These are phyloP conservation scores for Ceratobasidium sp. DNA, from an alignment of 1,284 basidiomycete species.

Conservation along the genomic window DNA sequence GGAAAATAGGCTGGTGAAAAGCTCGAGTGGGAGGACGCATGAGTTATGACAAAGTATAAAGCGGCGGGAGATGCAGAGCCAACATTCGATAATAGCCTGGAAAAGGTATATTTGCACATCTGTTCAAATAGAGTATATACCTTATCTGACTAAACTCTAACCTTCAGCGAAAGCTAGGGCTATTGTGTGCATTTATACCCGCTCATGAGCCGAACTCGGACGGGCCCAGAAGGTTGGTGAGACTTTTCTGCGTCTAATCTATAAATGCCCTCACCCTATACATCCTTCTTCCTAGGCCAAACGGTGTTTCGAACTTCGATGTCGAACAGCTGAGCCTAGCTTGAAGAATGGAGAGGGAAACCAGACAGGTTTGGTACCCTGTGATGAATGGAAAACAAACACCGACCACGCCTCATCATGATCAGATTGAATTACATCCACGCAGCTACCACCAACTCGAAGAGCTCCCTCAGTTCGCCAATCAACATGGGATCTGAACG, in stretches of 20 bases:
- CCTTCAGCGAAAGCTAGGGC: constrained; percentile 59
- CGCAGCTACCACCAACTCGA: constrained; percentile 67
- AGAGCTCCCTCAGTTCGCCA: constrained; percentile 64
- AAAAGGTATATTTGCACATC: constrained; percentile 1
- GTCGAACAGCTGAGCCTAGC: constrained; percentile 62
- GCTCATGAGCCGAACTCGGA: constrained; percentile 71
- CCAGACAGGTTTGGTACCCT: constrained; percentile 57
- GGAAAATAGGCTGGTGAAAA: too few relatives aligned
- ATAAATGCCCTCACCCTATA: neutral
- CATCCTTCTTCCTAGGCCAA: constrained; percentile 45
- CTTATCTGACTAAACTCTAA: constrained; percentile 46
- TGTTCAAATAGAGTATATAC: too few relatives aligned
- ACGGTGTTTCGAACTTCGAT: constrained; percentile 79
- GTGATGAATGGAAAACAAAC: neutral
- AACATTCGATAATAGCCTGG: constrained; percentile 4
- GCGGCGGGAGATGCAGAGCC: neutral
- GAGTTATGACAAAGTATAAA: constrained; percentile 41
- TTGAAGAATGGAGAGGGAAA: constrained; percentile 68
- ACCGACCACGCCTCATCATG: neutral
- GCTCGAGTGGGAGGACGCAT: too few relatives aligned
- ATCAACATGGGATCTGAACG: constrained; percentile 65
- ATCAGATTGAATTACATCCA: constrained; percentile 72
- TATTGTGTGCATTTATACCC: constrained; percentile 77
- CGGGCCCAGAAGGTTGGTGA: constrained; percentile 60
- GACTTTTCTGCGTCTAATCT: constrained; percentile 36